Evolutionary conservation across 192 early-diverging fungal species (phyloP).

Genomic region (Podila verticillata): DNA sequence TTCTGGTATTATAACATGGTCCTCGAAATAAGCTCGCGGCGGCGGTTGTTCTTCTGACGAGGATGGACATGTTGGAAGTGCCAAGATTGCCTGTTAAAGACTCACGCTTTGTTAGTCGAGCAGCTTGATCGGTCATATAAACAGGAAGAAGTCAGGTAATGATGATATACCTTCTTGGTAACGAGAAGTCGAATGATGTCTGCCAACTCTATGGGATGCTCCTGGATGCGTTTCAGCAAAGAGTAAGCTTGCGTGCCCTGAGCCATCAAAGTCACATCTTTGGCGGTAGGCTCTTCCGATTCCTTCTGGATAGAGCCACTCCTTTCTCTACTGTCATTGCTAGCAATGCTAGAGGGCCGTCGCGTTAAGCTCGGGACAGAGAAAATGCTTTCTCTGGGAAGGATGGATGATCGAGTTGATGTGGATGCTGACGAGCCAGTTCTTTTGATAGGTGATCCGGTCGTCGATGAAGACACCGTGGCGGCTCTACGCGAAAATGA

Average conservation of each 20-base stretch:
- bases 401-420: constrained; percentile 19
- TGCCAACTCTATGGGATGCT: constrained; percentile 48
- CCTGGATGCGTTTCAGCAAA: constrained; percentile 40
- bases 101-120: too few relatives aligned
- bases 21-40: constrained; percentile 18
- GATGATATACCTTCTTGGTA: constrained; percentile 28
- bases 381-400: constrained; percentile 33
- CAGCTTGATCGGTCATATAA: too few relatives aligned
- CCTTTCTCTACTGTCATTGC: constrained; percentile 6
- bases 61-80: constrained; percentile 24
- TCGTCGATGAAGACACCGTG: constrained; percentile 25
- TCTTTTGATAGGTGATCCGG: constrained; percentile 10
- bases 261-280: constrained; percentile 40
- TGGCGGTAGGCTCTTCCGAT: constrained; percentile 31
- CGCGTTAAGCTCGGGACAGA: constrained; percentile 14
- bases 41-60: constrained; percentile 25
- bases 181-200: constrained; percentile 44
- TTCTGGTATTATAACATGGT: constrained; percentile 49
- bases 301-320: constrained; percentile 23
- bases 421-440: constrained; percentile 7
- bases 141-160: too few relatives aligned
- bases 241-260: constrained; percentile 38
- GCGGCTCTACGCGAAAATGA: constrained; percentile 39
- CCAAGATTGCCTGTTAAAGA: constrained; percentile 24
- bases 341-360: constrained; percentile 10